phyloP scores from a whole-genome alignment of 2,329 filamentous ascomycete genomes.

The Phaeosphaeria sp. region DNA sequence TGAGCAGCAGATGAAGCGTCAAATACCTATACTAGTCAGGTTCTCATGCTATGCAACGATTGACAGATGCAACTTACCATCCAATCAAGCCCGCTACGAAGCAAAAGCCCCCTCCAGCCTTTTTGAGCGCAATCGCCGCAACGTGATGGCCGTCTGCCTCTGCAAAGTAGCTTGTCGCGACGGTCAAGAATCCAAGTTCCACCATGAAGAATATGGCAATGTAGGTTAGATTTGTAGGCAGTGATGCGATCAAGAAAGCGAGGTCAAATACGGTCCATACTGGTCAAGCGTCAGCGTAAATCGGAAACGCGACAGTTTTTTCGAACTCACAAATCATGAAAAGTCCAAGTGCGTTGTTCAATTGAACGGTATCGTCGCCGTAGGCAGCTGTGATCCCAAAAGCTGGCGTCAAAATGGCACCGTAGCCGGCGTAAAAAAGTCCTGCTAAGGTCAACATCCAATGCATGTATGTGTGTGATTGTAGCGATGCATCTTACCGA shows the following conservation, averaged over 20 bases:
- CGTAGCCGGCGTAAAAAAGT: constrained; percentile 60
- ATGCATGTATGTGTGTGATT: background rate
- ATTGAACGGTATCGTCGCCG: constrained; percentile 50
- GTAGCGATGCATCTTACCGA: constrained; percentile 48
- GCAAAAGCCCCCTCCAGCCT: constrained; percentile 55
- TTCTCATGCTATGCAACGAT: too few relatives aligned
- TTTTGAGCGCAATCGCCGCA: constrained; percentile 49
- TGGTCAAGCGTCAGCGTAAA: constrained; percentile 13
- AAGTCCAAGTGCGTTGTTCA: constrained; percentile 60
- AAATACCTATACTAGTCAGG: constrained; percentile 18
- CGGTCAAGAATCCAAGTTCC: constrained; percentile 53
- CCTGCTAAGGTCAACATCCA: constrained; percentile 29
- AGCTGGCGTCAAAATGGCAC: constrained; percentile 55
- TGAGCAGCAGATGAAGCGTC: constrained; percentile 30
- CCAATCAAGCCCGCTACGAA: constrained; percentile 56
- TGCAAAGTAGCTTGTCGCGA: constrained; percentile 56
- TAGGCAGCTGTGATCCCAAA: constrained; percentile 57
- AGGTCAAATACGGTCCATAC: constrained; percentile 58
- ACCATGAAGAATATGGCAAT: constrained; percentile 58
- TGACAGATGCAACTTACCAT: constrained; percentile 24
- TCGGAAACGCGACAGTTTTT: background rate
- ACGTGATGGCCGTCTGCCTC: constrained; percentile 51
- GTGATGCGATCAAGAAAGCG: constrained; percentile 55
- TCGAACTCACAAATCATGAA: constrained; percentile 54
- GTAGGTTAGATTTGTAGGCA: constrained; percentile 57